Base-by-base conservation (phyloP, 306 rosid genomes). In the Cicer yamashitae region DNA sequence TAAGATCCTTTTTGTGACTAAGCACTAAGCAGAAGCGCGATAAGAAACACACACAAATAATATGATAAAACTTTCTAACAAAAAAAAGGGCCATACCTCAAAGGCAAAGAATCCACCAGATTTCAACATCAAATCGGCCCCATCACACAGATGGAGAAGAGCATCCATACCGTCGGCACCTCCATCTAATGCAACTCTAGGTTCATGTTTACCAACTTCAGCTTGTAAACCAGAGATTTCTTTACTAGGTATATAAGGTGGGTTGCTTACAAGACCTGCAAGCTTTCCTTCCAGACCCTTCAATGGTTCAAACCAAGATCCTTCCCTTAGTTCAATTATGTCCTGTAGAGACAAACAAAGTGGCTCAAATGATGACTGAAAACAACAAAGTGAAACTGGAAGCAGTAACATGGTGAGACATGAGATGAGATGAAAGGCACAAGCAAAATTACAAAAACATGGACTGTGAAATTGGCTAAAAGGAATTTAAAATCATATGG, bases 61-160 rank as follows among this genome's bases (percentile, higher is more conserved):
- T 30, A 64, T n/a, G 54, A 51, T 11, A 40, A n/a, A 39, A 17
- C 45, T 53, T 70, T 77, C 14, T 7, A 34, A 15, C 68, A 40
- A 48, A 17, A 38, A n/a, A 57, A 64, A 50, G 70, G 7, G 17
- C 2, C 65, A 14, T 82, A 94, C 97, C 97, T 94, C 96, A 63
- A 94, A 89, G 83, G 89, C 89, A 20, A 94, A 92, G 83, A 89
- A 94, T 77, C 99, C 97, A 77, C 92, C 96, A 38, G 96, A 86
- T 67, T 84, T 87, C 87, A 94, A 82, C 85, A 94, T 73, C 50
- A 76, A 72, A 76, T 88, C 89, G 53, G 92, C 91, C 72, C 91
- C 92, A 41, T 87, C 87, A 83, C 97, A 91, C 12, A 91, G 91
- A 88, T 85, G 96, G 52, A 87, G 69, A 70, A 92, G 96, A 59